Percentiles rank a stretch among this genome's conserved stretches.
These are phyloP conservation scores for Trichoderma pleuroti DNA, from an alignment of 2,329 filamentous ascomycete species.

Conservation along the genomic window DNA sequence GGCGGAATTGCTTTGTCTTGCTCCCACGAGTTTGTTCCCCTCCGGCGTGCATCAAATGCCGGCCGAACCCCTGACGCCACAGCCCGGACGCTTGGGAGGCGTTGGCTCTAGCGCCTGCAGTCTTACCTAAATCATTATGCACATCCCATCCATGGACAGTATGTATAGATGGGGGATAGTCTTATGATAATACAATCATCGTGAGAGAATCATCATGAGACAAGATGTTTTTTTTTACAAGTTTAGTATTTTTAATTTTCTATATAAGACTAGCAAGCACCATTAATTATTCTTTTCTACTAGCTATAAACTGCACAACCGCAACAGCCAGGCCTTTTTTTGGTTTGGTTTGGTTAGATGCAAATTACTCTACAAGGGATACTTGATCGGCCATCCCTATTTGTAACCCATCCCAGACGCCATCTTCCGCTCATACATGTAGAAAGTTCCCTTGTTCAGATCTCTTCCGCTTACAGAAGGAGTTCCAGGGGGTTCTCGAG, in stretches of 20 bases:
- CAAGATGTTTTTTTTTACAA: background rate
- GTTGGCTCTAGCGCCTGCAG: conserved; percentile 1
- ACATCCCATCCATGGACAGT: background rate
- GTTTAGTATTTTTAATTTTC: background rate
- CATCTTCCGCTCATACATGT: background rate
- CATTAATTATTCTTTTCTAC: background rate
- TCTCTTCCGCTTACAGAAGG: conserved; percentile 62
- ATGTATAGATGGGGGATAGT: no score
- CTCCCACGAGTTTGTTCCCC: background rate
- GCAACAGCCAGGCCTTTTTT: background rate
- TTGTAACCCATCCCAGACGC: conserved; percentile 21
- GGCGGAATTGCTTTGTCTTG: background rate
- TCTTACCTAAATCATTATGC: background rate
- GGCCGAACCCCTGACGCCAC: background rate
- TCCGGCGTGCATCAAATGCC: background rate
- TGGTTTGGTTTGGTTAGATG: background rate
- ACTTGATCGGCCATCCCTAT: conserved; percentile 10
- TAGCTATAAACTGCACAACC: background rate
- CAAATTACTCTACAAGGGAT: conserved; percentile 1
- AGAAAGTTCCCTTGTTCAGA: background rate
- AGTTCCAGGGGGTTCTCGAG: conserved; percentile 96
- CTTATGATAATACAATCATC: background rate
- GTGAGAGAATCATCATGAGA: background rate
- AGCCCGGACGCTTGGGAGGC: background rate
- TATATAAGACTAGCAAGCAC: background rate